Conservation (phyloP, 768 basidiomycete genomes). For the Auricularia sp. region DNA sequence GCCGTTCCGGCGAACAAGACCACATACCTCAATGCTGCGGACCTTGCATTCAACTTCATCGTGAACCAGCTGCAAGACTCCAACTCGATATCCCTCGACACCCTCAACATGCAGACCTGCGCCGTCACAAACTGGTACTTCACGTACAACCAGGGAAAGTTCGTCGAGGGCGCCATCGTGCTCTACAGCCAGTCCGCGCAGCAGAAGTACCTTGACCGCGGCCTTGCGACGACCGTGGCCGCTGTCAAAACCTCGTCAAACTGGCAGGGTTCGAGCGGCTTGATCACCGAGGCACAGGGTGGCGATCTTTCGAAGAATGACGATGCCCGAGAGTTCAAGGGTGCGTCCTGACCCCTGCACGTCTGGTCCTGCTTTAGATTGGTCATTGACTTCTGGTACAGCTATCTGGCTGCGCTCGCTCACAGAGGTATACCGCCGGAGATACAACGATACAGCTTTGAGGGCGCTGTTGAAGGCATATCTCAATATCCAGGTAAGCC, state of each 20-base stretch:
- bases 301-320: background rate
- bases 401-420: conserved; percentile 39
- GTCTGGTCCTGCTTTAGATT: background rate
- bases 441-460: conserved; percentile 26
- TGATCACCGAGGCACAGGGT: conserved; percentile 39
- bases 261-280: conserved; percentile 41
- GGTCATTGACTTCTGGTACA: conserved; percentile 4
- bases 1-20: conserved; percentile 2
- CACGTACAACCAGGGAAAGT: conserved; percentile 47
- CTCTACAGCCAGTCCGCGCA: conserved; percentile 31
- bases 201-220: conserved; percentile 11
- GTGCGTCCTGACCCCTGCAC: background rate
- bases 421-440: conserved; percentile 34
- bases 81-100: conserved; percentile 35
- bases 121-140: conserved; percentile 37
- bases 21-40: conserved; percentile 38
- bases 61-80: conserved; percentile 34
- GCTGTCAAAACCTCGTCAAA: conserved; percentile 29
- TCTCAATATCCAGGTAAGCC: conserved; percentile 37
- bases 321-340: background rate
- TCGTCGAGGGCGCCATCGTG: conserved; percentile 40
- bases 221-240: conserved; percentile 28
- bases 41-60: conserved; percentile 40
- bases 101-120: conserved; percentile 37
- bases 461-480: conserved; percentile 37